phyloP scores from a whole-genome alignment of 2,329 filamentous ascomycete genomes.

The Corynespora cassiicola region DNA sequence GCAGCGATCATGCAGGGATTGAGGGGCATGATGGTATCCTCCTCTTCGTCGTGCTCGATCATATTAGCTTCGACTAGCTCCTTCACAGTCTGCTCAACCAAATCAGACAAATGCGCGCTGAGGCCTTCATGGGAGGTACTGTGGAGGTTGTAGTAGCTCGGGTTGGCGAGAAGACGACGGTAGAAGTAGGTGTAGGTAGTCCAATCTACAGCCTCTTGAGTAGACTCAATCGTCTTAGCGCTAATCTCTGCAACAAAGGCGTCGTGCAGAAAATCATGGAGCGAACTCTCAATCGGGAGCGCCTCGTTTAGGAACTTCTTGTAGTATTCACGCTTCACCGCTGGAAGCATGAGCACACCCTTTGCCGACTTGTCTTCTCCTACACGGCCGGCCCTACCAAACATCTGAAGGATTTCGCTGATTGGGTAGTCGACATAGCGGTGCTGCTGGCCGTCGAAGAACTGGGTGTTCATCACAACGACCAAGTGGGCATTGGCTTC shows the following conservation, averaged over 20 bases:
- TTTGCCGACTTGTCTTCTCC: constrained; percentile 80
- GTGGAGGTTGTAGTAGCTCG: constrained; percentile 91
- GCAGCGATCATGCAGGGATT: constrained; percentile 98
- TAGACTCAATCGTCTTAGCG: constrained; percentile 92
- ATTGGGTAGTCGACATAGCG: constrained; percentile 96
- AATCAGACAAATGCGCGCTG: constrained; percentile 91
- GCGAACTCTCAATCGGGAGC: constrained; percentile 90
- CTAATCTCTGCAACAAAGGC: constrained; percentile 97
- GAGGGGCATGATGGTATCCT: constrained; percentile 85
- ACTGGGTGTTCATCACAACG: constrained; percentile 96
- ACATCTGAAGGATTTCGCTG: constrained; percentile 96
- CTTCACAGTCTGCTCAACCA: constrained; percentile 90
- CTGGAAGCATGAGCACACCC: constrained; percentile 95
- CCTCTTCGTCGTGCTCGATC: constrained; percentile 88
- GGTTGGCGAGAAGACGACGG: constrained; percentile 89
- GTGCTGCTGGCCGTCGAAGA: constrained; percentile 95
- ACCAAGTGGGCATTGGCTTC: constrained; percentile 88
- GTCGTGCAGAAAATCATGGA: constrained; percentile 91
- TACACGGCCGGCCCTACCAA: constrained; percentile 86
- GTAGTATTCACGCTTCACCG: constrained; percentile 96
- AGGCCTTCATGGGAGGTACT: constrained; percentile 90
- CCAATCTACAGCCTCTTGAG: constrained; percentile 98
- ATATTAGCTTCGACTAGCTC: constrained; percentile 93
- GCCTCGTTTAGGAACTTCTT: constrained; percentile 98
- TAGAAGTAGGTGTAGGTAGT: constrained; percentile 99